Evolutionary conservation across 2,329 filamentous ascomycete genomes (phyloP).

Genomic region (Albifimbria verrucaria): DNA sequence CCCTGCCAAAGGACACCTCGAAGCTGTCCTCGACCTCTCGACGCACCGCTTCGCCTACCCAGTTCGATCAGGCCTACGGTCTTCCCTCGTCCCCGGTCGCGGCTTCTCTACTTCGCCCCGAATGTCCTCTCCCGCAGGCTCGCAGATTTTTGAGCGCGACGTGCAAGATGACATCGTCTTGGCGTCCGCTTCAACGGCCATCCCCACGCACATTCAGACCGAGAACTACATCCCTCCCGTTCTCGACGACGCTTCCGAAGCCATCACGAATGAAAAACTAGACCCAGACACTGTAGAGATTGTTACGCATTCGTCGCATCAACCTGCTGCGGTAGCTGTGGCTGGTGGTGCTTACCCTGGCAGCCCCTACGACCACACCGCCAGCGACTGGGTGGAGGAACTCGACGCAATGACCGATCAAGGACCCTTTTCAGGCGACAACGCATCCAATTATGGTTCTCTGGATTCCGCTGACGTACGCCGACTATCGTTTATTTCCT

Average conservation of each 20-base stretch:
- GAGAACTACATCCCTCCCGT: conserved; percentile 93
- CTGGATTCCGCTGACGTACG: conserved; percentile 74
- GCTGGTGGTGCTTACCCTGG: conserved; percentile 39
- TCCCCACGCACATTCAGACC: conserved; percentile 88
- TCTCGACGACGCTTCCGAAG: conserved; percentile 84
- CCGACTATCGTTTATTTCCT: conserved; percentile 90
- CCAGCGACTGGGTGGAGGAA: conserved; percentile 55
- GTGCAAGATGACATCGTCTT: conserved; percentile 74
- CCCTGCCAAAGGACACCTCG: conserved; percentile 31
- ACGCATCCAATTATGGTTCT: conserved; percentile 71
- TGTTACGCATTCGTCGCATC: conserved; percentile 80
- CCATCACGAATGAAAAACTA: conserved; percentile 82
- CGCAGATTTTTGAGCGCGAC: conserved; percentile 88
- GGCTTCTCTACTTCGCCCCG: conserved; percentile 69
- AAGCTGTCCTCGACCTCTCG: conserved; percentile 31
- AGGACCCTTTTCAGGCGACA: conserved; percentile 48
- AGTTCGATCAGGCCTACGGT: conserved; percentile 40
- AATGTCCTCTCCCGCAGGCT: conserved; percentile 72
- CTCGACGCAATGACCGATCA: conserved; percentile 50
- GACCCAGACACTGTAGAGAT: conserved; percentile 92
- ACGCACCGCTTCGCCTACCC: conserved; percentile 39
- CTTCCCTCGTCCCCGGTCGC: conserved; percentile 63
- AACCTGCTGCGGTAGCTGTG: conserved; percentile 70
- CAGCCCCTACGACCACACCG: conserved; percentile 37
- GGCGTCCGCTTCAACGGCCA: conserved; percentile 75